Percentiles rank a stretch among this genome's conserved stretches.
phyloP scores from a whole-genome alignment of 208 protist genomes.

The Acanthamoeba castellanii region DNA sequence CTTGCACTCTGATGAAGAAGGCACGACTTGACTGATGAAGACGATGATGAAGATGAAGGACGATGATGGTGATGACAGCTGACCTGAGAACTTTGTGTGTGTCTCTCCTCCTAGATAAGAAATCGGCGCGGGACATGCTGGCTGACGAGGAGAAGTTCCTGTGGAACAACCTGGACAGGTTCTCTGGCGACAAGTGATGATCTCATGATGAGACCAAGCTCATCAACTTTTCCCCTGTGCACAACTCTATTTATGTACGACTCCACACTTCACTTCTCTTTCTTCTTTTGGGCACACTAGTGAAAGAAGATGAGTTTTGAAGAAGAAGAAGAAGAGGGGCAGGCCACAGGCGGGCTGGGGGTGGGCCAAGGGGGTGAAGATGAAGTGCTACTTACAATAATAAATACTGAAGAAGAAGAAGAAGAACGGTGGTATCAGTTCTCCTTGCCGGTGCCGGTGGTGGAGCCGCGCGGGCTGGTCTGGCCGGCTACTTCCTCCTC shows the following conservation, averaged over 20 bases:
- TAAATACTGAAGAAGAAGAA: neutral
- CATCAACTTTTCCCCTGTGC: neutral
- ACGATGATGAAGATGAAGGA: neutral
- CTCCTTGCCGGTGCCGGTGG: neutral
- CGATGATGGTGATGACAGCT: neutral
- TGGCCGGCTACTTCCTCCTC: neutral
- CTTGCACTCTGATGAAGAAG: too few species aligned
- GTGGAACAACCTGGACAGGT: slow-evolving; percentile 23
- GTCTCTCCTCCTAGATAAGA: neutral
- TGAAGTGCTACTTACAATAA: neutral
- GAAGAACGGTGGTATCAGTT: neutral
- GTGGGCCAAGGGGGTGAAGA: too few species aligned
- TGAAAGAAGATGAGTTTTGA: too few species aligned
- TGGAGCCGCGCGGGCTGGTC: neutral
- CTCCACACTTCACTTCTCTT: too few species aligned
- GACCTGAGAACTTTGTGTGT: neutral
- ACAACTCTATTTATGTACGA: neutral
- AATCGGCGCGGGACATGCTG: neutral
- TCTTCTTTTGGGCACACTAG: too few species aligned
- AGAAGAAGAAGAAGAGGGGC: too few species aligned
- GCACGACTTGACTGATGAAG: too few species aligned
- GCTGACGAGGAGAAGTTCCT: slow-evolving; percentile 11
- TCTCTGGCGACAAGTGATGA: neutral
- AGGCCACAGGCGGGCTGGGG: too few species aligned
- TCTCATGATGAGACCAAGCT: neutral